These are phyloP conservation scores for Penicillium sp. DNA, from an alignment of 2,329 filamentous ascomycete species.

Conservation along the genomic window DNA sequence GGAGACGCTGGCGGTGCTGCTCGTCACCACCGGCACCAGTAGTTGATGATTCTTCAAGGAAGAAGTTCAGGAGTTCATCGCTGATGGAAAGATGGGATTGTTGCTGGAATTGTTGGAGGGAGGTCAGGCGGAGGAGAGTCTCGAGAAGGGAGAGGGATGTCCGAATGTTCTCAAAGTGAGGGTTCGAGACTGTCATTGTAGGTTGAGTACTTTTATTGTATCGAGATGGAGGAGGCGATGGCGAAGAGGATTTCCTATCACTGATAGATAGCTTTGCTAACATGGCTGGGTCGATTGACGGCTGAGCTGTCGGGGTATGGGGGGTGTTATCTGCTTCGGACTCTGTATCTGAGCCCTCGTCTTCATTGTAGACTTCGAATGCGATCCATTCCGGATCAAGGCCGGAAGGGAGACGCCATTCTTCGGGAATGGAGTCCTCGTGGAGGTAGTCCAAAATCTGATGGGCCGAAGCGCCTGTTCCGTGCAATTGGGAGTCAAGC, in stretches of 20 bases:
- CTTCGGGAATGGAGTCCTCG: conserved; percentile 37
- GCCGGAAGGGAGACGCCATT: conserved; percentile 68
- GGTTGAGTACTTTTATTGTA: conserved; percentile 21
- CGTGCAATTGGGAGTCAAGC: conserved; percentile 40
- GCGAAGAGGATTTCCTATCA: conserved; percentile 24
- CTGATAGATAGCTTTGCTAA: conserved; percentile 52
- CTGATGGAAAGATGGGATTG: conserved; percentile 84
- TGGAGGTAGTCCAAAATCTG: conserved; percentile 25
- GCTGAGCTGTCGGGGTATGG: conserved; percentile 14
- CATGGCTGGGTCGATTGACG: conserved; percentile 45
- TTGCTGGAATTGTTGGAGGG: conserved; percentile 90
- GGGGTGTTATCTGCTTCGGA: conserved; percentile 39
- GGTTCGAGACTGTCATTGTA: conserved; percentile 45
- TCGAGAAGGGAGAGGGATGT: conserved; percentile 80
- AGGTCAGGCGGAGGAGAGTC: conserved; percentile 80
- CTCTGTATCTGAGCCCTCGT: conserved; percentile 58
- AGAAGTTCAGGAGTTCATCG: conserved; percentile 86
- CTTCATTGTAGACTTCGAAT: conserved; percentile 76
- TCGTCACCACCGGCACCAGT: conserved; percentile 66
- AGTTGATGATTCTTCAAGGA: conserved; percentile 69
- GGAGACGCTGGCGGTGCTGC: conserved; percentile 59
- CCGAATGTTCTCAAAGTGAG: conserved; percentile 56
- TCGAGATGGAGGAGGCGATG: conserved; percentile 30
- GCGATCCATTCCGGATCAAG: conserved; percentile 90
- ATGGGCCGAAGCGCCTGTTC: conserved; percentile 1